Evolutionary conservation across 345 rosid genomes (phyloP).

Genomic region (Ricinus communis): DNA sequence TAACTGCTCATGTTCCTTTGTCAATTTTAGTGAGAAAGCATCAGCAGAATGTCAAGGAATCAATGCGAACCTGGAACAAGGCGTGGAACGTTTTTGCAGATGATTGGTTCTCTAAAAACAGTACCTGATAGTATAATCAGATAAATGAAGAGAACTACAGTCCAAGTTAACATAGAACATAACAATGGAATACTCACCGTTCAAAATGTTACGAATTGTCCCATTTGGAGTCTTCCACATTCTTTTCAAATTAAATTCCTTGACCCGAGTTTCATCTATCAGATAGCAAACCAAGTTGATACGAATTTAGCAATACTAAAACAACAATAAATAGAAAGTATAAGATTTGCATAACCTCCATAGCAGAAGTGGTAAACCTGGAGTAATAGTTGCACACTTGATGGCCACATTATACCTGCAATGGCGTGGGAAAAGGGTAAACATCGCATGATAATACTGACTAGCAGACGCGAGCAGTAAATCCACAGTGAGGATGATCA

Average conservation of each 20-base stretch:
- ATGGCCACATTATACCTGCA: constrained; percentile 93
- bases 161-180: no score
- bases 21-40: background rate
- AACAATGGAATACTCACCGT: constrained; percentile 21
- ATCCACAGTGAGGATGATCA: background rate
- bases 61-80: constrained; percentile 68
- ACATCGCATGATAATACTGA: no score
- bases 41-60: constrained; percentile 11
- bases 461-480: no score
- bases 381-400: constrained; percentile 97
- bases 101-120: constrained; percentile 95
- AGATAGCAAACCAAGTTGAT: background rate
- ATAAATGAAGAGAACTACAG: background rate
- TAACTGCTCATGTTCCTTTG: background rate
- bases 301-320: background rate
- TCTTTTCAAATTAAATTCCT: constrained; percentile 30
- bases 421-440: background rate
- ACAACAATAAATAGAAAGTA: background rate
- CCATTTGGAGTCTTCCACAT: constrained; percentile 43
- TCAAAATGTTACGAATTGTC: constrained; percentile 34
- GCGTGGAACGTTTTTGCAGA: constrained; percentile 87
- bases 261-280: constrained; percentile 37
- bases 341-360: background rate
- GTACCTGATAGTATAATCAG: constrained; percentile 57
- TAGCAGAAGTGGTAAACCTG: constrained; percentile 48